Evolutionary conservation across 306 rosid species (phyloP).

Genomic region (Purshia tridentata): DNA sequence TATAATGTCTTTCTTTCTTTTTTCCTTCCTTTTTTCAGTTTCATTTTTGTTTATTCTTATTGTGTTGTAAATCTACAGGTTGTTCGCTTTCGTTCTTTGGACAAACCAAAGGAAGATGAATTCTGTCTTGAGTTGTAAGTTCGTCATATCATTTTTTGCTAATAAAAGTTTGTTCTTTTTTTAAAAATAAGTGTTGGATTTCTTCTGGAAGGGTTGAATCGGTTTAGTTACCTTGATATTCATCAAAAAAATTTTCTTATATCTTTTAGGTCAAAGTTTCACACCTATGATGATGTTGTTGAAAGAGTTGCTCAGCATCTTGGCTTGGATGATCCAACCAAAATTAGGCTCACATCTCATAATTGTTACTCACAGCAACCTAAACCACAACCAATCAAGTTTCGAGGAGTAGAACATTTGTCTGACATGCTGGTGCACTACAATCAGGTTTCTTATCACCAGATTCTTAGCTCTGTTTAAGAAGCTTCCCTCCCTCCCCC

Average conservation of each 20-base stretch:
- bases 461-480: background rate
- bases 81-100: conserved; percentile 73
- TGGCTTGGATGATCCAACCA: conserved; percentile 67
- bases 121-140: conserved; percentile 79
- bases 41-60: background rate
- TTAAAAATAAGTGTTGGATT: too few relatives aligned
- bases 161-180: too few relatives aligned
- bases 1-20: too few relatives aligned
- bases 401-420: conserved; percentile 62
- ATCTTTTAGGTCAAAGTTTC: conserved; percentile 49
- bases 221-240: background rate
- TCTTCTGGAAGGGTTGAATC: background rate
- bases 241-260: background rate
- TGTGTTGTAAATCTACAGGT: conserved; percentile 39
- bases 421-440: conserved; percentile 69
- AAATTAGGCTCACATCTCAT: conserved; percentile 75
- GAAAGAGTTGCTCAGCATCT: conserved; percentile 59
- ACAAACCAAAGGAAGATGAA: conserved; percentile 81
- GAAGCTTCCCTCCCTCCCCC: too few relatives aligned
- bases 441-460: conserved; percentile 48
- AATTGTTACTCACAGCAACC: conserved; percentile 82
- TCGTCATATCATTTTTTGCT: conserved; percentile 10
- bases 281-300: conserved; percentile 62
- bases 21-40: too few relatives aligned
- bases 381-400: conserved; percentile 73